Evolutionary conservation across 1,284 basidiomycete genomes (phyloP).

Genomic region (Clitocybe nebularis): DNA sequence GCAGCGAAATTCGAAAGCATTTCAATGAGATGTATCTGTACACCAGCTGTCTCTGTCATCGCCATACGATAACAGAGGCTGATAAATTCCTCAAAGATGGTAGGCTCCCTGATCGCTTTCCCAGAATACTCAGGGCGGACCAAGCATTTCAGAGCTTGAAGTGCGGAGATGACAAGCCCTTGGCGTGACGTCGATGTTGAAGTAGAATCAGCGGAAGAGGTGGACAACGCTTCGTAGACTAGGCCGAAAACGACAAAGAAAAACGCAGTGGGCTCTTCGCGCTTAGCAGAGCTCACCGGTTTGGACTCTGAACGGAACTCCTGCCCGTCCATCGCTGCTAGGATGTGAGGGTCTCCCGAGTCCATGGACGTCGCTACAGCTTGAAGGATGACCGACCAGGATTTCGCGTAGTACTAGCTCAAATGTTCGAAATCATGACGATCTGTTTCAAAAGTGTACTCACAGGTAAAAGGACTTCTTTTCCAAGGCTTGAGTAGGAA

Average conservation of each 20-base stretch:
- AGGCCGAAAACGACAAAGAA: conserved; percentile 93
- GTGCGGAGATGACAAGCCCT: conserved; percentile 61
- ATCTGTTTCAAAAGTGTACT: conserved; percentile 25
- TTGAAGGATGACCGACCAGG: conserved; percentile 84
- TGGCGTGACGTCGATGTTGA: conserved; percentile 36
- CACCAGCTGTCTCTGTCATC: conserved; percentile 75
- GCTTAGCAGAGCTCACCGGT: conserved; percentile 24
- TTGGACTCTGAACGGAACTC: conserved; percentile 30
- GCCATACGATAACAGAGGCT: conserved; percentile 87
- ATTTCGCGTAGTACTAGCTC: conserved; percentile 79
- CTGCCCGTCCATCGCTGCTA: conserved; percentile 81
- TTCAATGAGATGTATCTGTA: conserved; percentile 77
- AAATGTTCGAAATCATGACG: conserved; percentile 7
- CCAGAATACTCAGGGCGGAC: conserved; percentile 81
- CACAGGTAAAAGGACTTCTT: conserved; percentile 88
- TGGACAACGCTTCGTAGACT: conserved; percentile 85
- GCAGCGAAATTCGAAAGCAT: conserved; percentile 65
- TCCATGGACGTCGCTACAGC: conserved; percentile 85
- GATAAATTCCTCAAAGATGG: conserved; percentile 88
- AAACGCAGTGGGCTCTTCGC: conserved; percentile 73
- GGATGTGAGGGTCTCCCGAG: conserved; percentile 60
- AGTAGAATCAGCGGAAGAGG: conserved; percentile 57
- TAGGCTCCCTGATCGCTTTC: conserved; percentile 72
- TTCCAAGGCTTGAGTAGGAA: conserved; percentile 82
- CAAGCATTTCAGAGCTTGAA: conserved; percentile 78